These are phyloP conservation scores for Talaromyces marneffei DNA, from an alignment of 2,329 filamentous ascomycete species.

Conservation along the genomic window DNA sequence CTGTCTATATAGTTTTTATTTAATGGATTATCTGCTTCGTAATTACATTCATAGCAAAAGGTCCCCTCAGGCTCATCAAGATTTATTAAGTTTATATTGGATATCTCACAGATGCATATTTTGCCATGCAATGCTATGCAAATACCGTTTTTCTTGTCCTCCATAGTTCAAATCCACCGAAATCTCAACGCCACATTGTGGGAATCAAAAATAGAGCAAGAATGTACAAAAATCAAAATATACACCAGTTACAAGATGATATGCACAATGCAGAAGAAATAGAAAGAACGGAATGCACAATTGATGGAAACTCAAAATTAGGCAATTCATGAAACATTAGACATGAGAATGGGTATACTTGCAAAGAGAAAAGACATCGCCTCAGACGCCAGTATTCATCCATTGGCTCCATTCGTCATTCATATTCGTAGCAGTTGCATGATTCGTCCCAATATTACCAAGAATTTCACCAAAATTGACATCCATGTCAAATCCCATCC, in stretches of 20 bases:
- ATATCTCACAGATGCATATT: background rate
- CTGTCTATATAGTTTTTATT: too few species aligned
- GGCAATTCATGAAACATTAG: background rate
- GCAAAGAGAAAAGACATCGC: background rate
- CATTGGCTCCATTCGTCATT: constrained; percentile 37
- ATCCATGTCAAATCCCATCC: constrained; percentile 25
- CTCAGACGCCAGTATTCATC: constrained; percentile 30
- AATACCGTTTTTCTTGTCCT: background rate
- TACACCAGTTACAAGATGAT: background rate
- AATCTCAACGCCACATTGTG: background rate
- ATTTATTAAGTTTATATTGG: background rate
- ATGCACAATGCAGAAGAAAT: background rate
- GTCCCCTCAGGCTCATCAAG: background rate
- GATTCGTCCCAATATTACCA: constrained; percentile 28
- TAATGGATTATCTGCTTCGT: too few species aligned
- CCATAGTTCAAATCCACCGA: background rate
- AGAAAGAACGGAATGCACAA: background rate
- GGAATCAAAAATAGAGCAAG: background rate
- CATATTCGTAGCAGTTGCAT: constrained; percentile 21
- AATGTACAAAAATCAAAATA: background rate
- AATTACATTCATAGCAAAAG: background rate
- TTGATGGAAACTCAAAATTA: background rate
- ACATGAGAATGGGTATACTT: background rate
- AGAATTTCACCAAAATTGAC: constrained; percentile 39
- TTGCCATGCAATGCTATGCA: background rate